phyloP scores from a whole-genome alignment of 2,329 filamentous ascomycete genomes.

The Claviceps pusilla region DNA sequence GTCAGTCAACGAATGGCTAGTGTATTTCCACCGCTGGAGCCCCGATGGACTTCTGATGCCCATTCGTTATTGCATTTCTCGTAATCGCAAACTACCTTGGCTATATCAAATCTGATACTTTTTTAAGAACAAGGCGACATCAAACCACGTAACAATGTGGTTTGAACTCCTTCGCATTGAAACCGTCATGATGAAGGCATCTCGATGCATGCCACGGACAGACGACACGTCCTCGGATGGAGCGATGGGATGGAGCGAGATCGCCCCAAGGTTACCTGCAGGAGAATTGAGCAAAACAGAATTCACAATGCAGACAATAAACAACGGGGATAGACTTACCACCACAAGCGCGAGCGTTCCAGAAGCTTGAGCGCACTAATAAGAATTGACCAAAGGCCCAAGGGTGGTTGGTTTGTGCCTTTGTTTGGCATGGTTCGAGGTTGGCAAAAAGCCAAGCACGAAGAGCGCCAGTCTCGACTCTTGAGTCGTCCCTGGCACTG shows the following conservation, averaged over 20 bases:
- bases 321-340: neutral
- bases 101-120: neutral
- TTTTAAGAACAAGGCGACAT: neutral
- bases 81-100: neutral
- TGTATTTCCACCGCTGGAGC: neutral
- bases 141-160: neutral
- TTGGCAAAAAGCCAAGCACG: neutral
- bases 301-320: neutral
- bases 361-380: neutral
- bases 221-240: neutral
- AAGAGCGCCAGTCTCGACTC: neutral
- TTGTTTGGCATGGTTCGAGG: neutral
- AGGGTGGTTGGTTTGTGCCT: neutral
- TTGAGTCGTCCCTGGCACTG: neutral
- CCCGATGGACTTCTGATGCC: neutral
- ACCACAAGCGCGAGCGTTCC: neutral
- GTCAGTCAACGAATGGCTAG: neutral
- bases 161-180: neutral
- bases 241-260: neutral
- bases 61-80: neutral
- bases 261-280: neutral
- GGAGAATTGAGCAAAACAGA: neutral
- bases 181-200: neutral
- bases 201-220: neutral
- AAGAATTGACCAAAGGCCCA: neutral